Percentiles rank a stretch among this genome's conserved stretches.
phyloP scores from a whole-genome alignment of 2,329 filamentous ascomycete genomes.

The Microdochium paspali region DNA sequence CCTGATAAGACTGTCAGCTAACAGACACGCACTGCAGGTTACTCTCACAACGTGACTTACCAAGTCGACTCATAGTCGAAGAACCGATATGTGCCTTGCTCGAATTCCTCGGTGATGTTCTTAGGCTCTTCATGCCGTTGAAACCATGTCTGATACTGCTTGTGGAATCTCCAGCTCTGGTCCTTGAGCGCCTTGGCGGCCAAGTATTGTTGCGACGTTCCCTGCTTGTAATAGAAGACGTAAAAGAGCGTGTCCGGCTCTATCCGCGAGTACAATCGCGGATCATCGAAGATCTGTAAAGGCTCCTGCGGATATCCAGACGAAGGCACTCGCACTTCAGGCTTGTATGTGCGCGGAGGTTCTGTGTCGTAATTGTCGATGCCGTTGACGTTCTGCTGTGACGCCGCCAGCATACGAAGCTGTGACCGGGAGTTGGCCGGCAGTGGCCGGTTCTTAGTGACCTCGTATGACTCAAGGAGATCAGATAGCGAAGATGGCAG shows the following conservation, averaged over 20 bases:
- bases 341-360: slow-evolving; percentile 73
- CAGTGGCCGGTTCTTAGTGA: slow-evolving; percentile 61
- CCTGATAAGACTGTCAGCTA: no score
- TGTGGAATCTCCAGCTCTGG: slow-evolving; percentile 98
- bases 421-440: slow-evolving; percentile 55
- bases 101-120: slow-evolving; percentile 95
- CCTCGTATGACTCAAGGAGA: slow-evolving; percentile 82
- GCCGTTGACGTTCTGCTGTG: slow-evolving; percentile 51
- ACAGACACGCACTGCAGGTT: no score
- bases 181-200: slow-evolving; percentile 96
- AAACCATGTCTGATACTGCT: slow-evolving; percentile 99
- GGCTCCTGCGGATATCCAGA: slow-evolving; percentile 90
- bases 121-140: slow-evolving; percentile 98
- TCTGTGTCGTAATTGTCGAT: slow-evolving; percentile 75
- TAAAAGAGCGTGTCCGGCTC: slow-evolving; percentile 97
- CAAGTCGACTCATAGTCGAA: slow-evolving; percentile 99
- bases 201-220: slow-evolving; percentile 89
- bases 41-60: no score
- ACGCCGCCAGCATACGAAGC: slow-evolving; percentile 65
- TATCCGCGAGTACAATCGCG: slow-evolving; percentile 75
- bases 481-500: slow-evolving; percentile 83
- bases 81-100: slow-evolving; percentile 97
- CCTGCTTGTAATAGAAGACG: slow-evolving; percentile 98
- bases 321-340: slow-evolving; percentile 66
- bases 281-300: slow-evolving; percentile 85